Percentiles rank a stretch among this genome's conserved stretches.
Conservation (phyloP, 2,329 filamentous ascomycete species). For the Aspergillus persii region DNA sequence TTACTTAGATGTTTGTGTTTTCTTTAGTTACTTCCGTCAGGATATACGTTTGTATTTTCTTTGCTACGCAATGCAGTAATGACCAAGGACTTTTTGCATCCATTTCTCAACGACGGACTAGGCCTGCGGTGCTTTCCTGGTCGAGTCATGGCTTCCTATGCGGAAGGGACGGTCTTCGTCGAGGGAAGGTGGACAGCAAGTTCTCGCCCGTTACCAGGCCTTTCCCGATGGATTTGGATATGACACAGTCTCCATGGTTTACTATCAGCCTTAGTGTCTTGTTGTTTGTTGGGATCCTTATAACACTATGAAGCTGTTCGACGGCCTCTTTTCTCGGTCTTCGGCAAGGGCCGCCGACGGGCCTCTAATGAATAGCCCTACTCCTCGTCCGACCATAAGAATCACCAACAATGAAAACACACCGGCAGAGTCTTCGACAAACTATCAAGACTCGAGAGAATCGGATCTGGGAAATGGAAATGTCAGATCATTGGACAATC, state of each 20-base stretch:
- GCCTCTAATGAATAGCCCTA: background rate
- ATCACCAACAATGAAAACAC: background rate
- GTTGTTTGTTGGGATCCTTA: background rate
- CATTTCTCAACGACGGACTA: background rate
- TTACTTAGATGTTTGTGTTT: background rate
- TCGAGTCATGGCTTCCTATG: background rate
- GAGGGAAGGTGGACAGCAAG: background rate
- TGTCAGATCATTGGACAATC: background rate
- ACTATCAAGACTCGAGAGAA: background rate
- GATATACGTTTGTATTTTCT: constrained; percentile 6
- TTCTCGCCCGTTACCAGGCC: background rate
- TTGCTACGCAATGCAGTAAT: background rate
- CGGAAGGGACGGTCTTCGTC: background rate
- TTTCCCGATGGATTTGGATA: background rate
- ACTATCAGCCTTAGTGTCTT: background rate
- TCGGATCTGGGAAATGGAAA: background rate
- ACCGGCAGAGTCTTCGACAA: background rate
- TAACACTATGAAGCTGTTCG: constrained; percentile 13
- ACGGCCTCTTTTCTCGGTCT: constrained; percentile 9
- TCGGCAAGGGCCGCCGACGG: constrained; percentile 2
- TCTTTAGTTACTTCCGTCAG: background rate
- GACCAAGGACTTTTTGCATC: too few relatives aligned
- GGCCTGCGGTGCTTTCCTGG: background rate
- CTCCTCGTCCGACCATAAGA: background rate
- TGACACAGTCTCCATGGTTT: background rate